Evolutionary conservation across 106 monocot species (phyloP).

Genomic region (Allium sativum): DNA sequence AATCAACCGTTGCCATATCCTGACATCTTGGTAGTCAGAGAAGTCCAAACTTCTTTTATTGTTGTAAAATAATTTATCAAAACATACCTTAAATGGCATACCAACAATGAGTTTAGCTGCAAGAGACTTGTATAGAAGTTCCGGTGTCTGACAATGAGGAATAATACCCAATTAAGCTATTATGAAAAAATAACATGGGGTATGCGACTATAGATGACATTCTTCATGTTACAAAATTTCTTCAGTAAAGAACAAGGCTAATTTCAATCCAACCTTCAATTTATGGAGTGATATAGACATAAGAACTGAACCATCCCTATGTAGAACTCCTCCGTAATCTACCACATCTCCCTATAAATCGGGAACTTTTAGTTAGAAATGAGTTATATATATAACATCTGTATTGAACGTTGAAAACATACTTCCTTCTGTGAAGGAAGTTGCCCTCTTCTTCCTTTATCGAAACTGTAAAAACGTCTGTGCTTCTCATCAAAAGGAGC

Average conservation of each 20-base stretch:
- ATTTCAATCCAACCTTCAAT: slow-evolving; percentile 49
- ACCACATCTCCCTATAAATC: slow-evolving; percentile 83
- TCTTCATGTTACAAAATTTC: not conserved
- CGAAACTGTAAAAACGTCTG: slow-evolving; percentile 87
- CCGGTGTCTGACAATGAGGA: slow-evolving; percentile 45
- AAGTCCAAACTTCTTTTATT: slow-evolving; percentile 1
- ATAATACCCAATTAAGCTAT: not conserved
- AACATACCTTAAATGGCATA: slow-evolving; percentile 96
- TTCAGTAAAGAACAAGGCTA: not conserved
- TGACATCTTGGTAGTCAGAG: slow-evolving; percentile 9
- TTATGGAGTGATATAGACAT: slow-evolving; percentile 87
- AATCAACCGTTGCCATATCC: slow-evolving; percentile 98
- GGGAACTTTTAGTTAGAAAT: not conserved
- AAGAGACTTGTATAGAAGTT: slow-evolving; percentile 86
- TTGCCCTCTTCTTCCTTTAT: slow-evolving; percentile 85
- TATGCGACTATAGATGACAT: not conserved
- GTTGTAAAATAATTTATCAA: not conserved
- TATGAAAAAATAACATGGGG: not conserved
- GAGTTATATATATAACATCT: not conserved
- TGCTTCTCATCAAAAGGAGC: slow-evolving; percentile 90
- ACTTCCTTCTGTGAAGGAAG: slow-evolving; percentile 95
- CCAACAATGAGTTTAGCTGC: slow-evolving; percentile 91
- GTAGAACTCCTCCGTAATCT: slow-evolving; percentile 88
- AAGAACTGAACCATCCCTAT: slow-evolving; percentile 98
- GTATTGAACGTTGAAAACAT: not conserved